These are phyloP conservation scores for Syzygium aqueum DNA, from an alignment of 345 rosid species.

Conservation along the genomic window DNA sequence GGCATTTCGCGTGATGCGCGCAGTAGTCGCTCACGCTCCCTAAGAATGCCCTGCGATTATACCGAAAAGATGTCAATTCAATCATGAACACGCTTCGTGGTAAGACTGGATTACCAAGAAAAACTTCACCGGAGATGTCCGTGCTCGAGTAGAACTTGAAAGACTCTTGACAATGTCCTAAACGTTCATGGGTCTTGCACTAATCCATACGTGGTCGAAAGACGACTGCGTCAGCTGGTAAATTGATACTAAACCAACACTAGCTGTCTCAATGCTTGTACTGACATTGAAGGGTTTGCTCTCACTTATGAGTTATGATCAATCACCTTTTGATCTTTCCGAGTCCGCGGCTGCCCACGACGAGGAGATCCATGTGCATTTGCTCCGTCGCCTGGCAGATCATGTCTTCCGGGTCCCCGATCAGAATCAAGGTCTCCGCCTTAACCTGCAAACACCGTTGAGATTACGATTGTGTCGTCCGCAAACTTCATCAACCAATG, in stretches of 20 bases:
- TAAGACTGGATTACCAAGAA: neutral
- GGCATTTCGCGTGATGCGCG: conserved; percentile 62
- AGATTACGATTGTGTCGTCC: neutral
- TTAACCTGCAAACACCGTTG: conserved; percentile 25
- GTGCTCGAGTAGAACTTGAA: neutral
- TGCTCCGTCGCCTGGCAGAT: conserved; percentile 69
- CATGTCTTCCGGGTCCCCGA: conserved; percentile 77
- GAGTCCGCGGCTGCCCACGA: conserved; percentile 69
- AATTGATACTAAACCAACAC: neutral
- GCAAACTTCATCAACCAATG: neutral
- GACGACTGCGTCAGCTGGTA: neutral
- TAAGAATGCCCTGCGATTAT: conserved; percentile 43
- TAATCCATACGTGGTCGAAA: neutral
- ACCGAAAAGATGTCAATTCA: neutral
- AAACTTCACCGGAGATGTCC: neutral
- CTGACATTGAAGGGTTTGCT: neutral
- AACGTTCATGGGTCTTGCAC: neutral
- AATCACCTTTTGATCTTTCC: conserved; percentile 68
- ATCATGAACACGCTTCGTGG: neutral
- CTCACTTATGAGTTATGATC: neutral
- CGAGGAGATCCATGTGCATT: conserved; percentile 50
- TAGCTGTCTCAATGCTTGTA: neutral
- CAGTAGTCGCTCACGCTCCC: conserved; percentile 81
- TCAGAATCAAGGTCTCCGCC: conserved; percentile 44
- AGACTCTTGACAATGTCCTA: neutral